These are phyloP conservation scores for Tylopilus balloui DNA, from an alignment of 768 basidiomycete genomes.

Conservation along the genomic window DNA sequence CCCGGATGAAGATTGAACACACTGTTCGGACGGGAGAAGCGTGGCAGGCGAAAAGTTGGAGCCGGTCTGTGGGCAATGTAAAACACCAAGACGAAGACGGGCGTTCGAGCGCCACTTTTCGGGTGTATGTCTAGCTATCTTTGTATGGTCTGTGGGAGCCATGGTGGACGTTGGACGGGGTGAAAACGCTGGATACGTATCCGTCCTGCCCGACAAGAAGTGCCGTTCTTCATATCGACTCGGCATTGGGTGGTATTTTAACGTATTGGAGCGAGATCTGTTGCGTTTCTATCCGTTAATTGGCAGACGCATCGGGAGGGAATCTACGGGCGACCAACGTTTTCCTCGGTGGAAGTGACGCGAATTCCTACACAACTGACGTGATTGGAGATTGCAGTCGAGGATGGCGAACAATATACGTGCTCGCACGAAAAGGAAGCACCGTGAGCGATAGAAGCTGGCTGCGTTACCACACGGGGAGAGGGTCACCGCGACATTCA, in stretches of 20 bases:
- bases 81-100: not conserved
- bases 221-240: not conserved
- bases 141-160: constrained; percentile 5
- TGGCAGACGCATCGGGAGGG: constrained; percentile 8
- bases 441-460: constrained; percentile 4
- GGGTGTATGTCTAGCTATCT: constrained; percentile 6
- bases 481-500: not conserved
- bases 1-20: constrained; percentile 1
- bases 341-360: constrained; percentile 41
- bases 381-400: constrained; percentile 13
- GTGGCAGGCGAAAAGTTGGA: not conserved
- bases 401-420: not conserved
- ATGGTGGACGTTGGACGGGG: constrained; percentile 10
- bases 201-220: not conserved
- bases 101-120: constrained; percentile 3
- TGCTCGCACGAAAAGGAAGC: not conserved
- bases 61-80: not conserved
- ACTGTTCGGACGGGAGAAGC: constrained; percentile 5
- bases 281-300: constrained; percentile 35
- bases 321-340: constrained; percentile 20
- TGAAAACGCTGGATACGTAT: not conserved
- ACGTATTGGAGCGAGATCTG: constrained; percentile 38
- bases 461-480: not conserved
- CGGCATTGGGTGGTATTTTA: not conserved
- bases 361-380: constrained; percentile 32